These are phyloP conservation scores for Penicillium thymicola DNA, from an alignment of 2,329 filamentous ascomycete species.

Conservation along the genomic window DNA sequence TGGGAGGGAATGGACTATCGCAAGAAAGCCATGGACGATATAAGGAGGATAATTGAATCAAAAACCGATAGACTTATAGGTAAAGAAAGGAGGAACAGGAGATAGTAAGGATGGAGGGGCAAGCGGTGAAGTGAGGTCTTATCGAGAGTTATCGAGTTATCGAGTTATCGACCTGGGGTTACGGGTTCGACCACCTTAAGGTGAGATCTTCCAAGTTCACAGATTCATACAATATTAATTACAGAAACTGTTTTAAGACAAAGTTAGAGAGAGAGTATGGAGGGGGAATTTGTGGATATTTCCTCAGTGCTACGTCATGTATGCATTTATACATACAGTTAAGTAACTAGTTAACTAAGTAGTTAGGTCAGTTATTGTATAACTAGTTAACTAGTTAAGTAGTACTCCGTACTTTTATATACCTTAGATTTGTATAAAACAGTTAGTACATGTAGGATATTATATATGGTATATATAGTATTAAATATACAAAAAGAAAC, in stretches of 20 bases:
- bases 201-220: not conserved
- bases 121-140: conserved; percentile 24
- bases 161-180: conserved; percentile 11
- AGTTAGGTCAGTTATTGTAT: not conserved
- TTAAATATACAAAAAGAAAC: not conserved
- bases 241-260: not conserved
- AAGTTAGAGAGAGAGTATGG: not conserved
- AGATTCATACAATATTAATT: not conserved
- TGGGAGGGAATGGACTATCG: conserved; percentile 6
- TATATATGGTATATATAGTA: not conserved
- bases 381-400: not conserved
- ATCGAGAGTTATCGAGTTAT: conserved; percentile 15
- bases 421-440: not conserved
- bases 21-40: conserved; percentile 16
- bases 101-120: conserved; percentile 18
- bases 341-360: no score
- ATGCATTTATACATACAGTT: not conserved
- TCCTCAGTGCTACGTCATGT: conserved; percentile 25
- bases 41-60: not conserved
- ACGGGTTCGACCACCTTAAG: conserved; percentile 1
- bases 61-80: not conserved
- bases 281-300: conserved; percentile 3
- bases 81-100: conserved; percentile 2
- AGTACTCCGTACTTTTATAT: not conserved
- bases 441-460: not conserved